A percentile compares a stretch with the other conserved stretches of the same genome.
These are phyloP conservation scores for Leishmania gerbilli DNA, from an alignment of 208 protist species.

Conservation along the genomic window DNA sequence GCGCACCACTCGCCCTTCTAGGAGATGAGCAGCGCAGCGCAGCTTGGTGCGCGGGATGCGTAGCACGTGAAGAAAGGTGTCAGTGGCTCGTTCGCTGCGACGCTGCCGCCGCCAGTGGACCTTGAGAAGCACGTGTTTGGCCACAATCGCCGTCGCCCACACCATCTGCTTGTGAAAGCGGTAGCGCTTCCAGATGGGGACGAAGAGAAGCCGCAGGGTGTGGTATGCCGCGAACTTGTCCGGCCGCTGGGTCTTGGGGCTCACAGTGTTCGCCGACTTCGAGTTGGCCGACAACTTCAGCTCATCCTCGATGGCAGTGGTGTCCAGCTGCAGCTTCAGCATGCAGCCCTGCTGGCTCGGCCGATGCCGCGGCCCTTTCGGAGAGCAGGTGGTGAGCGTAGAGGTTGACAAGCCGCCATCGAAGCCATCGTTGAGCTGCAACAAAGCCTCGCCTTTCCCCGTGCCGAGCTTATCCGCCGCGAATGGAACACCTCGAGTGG, in stretches of 20 bases:
- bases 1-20: constrained; percentile 23
- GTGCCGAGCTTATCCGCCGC: neutral
- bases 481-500: neutral
- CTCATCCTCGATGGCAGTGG: constrained; percentile 10
- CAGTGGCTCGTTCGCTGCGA: constrained; percentile 10
- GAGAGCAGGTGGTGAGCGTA: neutral
- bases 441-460: neutral
- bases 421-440: neutral
- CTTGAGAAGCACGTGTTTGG: constrained; percentile 17
- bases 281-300: neutral
- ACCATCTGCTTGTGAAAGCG: constrained; percentile 20
- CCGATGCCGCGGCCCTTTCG: constrained; percentile 4
- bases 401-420: constrained; percentile 14
- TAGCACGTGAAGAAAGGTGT: constrained; percentile 22
- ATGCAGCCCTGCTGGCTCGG: neutral
- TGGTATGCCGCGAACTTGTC: constrained; percentile 14
- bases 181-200: constrained; percentile 44
- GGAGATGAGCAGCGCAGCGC: constrained; percentile 14
- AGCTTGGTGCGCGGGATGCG: constrained; percentile 18
- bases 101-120: constrained; percentile 8
- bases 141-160: constrained; percentile 11
- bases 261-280: neutral
- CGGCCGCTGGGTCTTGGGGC: neutral
- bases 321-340: neutral
- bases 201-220: constrained; percentile 29